These are phyloP conservation scores for Lasiodiplodia gonubiensis DNA, from an alignment of 2,329 filamentous ascomycete species.

Conservation along the genomic window DNA sequence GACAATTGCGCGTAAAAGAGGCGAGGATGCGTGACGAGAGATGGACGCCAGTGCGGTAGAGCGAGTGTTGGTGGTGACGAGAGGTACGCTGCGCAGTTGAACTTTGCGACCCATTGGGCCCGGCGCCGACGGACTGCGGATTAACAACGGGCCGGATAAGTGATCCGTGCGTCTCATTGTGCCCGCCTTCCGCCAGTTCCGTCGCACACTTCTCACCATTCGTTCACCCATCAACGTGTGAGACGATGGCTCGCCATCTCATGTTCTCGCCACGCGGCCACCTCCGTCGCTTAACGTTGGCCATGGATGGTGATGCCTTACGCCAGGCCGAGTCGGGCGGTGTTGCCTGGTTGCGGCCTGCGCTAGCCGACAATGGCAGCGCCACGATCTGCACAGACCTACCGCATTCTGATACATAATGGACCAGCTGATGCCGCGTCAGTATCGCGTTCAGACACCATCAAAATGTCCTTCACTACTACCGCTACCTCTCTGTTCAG, in stretches of 20 bases:
- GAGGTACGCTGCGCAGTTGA: background rate
- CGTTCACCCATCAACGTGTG: background rate
- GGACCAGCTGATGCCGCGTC: constrained; percentile 1
- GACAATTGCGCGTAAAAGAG: background rate
- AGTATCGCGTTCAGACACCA: background rate
- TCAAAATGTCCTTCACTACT: constrained; percentile 7
- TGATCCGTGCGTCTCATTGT: background rate
- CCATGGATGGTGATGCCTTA: background rate
- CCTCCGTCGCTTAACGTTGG: background rate
- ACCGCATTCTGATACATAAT: background rate
- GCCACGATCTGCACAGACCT: background rate
- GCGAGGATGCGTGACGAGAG: background rate
- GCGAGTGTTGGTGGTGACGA: background rate
- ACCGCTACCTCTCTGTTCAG: background rate
- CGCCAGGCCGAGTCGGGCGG: background rate
- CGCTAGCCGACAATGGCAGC: constrained; percentile 4
- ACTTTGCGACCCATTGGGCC: background rate
- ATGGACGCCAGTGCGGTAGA: background rate
- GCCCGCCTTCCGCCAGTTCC: background rate
- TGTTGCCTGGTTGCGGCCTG: constrained; percentile 24
- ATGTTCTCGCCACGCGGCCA: background rate
- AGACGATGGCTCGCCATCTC: background rate
- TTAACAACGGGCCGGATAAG: background rate
- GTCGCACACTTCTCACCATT: background rate
- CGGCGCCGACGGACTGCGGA: background rate